Evolutionary conservation across 2,329 filamentous ascomycete species (phyloP).

Genomic region (Pezicula rhizophila): DNA sequence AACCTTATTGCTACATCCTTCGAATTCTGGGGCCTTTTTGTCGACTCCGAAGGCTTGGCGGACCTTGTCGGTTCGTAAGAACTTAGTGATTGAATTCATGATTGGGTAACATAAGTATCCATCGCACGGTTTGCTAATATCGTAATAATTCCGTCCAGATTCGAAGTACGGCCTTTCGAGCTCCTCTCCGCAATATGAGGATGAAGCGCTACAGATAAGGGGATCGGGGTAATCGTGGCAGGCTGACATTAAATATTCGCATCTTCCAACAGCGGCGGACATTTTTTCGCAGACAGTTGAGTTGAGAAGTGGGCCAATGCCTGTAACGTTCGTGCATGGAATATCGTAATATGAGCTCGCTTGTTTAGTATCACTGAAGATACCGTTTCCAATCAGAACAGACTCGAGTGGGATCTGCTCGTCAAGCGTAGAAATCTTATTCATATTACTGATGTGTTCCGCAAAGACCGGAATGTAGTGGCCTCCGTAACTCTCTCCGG

Average conservation of each 20-base stretch:
- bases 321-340: slow-evolving; percentile 16
- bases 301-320: slow-evolving; percentile 15
- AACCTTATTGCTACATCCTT: slow-evolving; percentile 14
- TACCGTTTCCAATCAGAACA: slow-evolving; percentile 49
- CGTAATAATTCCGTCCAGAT: slow-evolving; percentile 14
- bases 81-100: slow-evolving; percentile 17
- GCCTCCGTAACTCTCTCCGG: slow-evolving; percentile 18
- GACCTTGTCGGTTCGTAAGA: slow-evolving; percentile 12
- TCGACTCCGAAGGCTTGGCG: slow-evolving; percentile 12
- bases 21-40: slow-evolving; percentile 10
- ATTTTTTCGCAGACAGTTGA: slow-evolving; percentile 9
- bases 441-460: slow-evolving; percentile 14
- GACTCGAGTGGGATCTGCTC: slow-evolving; percentile 39
- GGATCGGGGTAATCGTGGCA: slow-evolving; percentile 12
- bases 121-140: slow-evolving; percentile 16
- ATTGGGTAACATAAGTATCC: slow-evolving; percentile 18
- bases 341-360: slow-evolving; percentile 48
- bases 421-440: slow-evolving; percentile 26
- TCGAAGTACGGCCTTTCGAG: slow-evolving; percentile 14
- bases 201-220: slow-evolving; percentile 9
- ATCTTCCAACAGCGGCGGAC: slow-evolving; percentile 10
- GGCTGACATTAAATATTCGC: slow-evolving; percentile 12
- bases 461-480: slow-evolving; percentile 35
- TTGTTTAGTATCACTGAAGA: slow-evolving; percentile 46
- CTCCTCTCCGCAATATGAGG: slow-evolving; percentile 8